Evolutionary conservation across 768 basidiomycete genomes (phyloP), one percentile per base, ranked within the genome.

Genomic region (Cystofilobasidium bisporidii): DNA sequence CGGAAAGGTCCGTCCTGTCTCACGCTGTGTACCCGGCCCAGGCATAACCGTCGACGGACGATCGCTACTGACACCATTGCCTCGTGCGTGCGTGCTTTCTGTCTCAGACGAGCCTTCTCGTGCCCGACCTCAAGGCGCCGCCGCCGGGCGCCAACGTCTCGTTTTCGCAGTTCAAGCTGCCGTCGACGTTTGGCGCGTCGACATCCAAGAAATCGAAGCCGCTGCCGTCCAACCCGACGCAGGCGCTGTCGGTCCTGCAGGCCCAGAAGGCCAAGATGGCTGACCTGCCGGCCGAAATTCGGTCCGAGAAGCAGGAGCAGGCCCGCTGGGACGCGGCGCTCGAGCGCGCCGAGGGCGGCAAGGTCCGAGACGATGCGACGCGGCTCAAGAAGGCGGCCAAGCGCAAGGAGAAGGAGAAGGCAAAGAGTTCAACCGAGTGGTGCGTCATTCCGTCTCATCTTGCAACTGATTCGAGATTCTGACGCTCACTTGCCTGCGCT

Each of bases 381-480:
- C 80, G 86, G 55, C 76, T 99, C 73, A 97, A 94, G 80, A 97
- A 96, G 80, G 91, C 91, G 48, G 85, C 84, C 11, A 98, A 96
- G 81, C 81, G 89, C 76, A 86, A 89, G 71, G 94, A 96, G 78
- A 93, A 94, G 77, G 85, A 85, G 72, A 97, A 97, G 76, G 73
- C 69, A 28, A 92, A 89, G 80, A 85, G 85, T 68, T 89, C 88
- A 76, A 88, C 87, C 74, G 81, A 83, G 53, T 98, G 94, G 93
- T 93, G 70, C 65, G 86, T 79, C 40, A 22, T 38, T 40, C 36
- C 36, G 36, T 36, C 36, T 36, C 36, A 6, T 36, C 36, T 36
- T n/a, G n/a, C n/a, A n/a, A n/a, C n/a, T n/a, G n/a, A n/a, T n/a
- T n/a, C 17, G 45, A 62, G n/a, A 32, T 48, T n/a, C 41, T 61